Conservation (phyloP, 192 early-diverging fungal genomes). For the Backusella australiensis region DNA sequence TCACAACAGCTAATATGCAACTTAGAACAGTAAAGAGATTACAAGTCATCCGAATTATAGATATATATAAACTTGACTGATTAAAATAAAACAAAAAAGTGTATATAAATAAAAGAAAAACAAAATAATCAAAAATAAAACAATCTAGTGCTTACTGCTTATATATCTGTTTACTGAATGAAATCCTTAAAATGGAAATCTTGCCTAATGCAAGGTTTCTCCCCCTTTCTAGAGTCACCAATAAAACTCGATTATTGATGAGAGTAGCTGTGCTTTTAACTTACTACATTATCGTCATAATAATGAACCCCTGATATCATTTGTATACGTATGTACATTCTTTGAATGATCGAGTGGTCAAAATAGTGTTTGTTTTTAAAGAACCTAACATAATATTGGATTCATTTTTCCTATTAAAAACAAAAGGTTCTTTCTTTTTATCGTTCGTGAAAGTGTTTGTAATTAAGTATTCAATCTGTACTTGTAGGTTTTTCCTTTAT, state of each 20-base stretch:
- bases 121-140: background rate
- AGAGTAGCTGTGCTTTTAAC: background rate
- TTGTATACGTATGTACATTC: background rate
- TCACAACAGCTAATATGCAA: slow-evolving; percentile 3
- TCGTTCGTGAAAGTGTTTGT: background rate
- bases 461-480: background rate
- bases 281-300: background rate
- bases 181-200: background rate
- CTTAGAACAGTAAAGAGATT: slow-evolving; percentile 1
- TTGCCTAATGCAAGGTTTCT: background rate
- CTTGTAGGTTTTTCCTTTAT: background rate
- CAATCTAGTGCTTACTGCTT: background rate
- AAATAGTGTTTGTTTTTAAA: background rate
- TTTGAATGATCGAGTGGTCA: slow-evolving; percentile 1
- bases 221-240: background rate
- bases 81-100: background rate
- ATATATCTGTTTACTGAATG: background rate
- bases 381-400: background rate
- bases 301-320: background rate
- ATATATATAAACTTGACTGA: background rate
- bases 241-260: background rate
- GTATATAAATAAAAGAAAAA: background rate
- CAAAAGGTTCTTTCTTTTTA: background rate
- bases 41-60: background rate
- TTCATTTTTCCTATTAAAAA: background rate